Evolutionary conservation across 2,329 filamentous ascomycete genomes (phyloP).

Genomic region (Mollisia scopiformis): DNA sequence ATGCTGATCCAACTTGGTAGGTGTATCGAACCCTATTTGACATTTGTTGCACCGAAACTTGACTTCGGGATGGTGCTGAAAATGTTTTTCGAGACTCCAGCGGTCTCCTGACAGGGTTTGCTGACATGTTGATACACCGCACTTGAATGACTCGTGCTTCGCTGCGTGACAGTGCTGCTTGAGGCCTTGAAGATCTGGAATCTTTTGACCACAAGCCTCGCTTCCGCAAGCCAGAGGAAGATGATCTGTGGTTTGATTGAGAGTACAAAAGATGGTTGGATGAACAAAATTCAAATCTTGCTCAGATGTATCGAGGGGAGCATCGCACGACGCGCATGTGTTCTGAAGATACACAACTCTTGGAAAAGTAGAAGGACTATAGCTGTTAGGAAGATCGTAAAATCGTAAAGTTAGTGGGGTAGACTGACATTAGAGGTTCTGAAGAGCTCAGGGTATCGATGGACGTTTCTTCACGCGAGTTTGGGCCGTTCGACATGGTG

Average conservation of each 20-base stretch:
- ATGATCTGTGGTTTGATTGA: background rate
- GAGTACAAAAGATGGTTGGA: background rate
- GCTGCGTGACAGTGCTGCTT: background rate
- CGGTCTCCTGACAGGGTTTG: background rate
- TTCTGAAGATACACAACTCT: background rate
- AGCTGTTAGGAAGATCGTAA: background rate
- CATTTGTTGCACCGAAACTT: conserved; percentile 6
- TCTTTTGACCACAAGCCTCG: background rate
- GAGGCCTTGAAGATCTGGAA: background rate
- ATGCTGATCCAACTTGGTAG: background rate
- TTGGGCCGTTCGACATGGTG: too few relatives aligned
- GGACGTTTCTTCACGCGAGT: too few relatives aligned
- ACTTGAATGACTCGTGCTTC: background rate
- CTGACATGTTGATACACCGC: conserved; percentile 1
- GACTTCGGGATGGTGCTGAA: background rate
- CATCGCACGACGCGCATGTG: background rate
- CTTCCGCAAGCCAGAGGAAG: background rate
- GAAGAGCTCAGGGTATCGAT: too few relatives aligned
- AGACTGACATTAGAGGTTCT: too few relatives aligned
- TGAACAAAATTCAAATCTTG: background rate
- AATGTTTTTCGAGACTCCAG: background rate
- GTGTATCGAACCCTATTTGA: background rate
- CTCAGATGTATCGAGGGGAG: background rate
- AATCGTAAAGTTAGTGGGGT: too few relatives aligned
- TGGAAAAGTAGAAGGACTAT: background rate